phyloP scores from a whole-genome alignment of 2,329 filamentous ascomycete genomes.

The Phyllosticta citrichinensis region DNA sequence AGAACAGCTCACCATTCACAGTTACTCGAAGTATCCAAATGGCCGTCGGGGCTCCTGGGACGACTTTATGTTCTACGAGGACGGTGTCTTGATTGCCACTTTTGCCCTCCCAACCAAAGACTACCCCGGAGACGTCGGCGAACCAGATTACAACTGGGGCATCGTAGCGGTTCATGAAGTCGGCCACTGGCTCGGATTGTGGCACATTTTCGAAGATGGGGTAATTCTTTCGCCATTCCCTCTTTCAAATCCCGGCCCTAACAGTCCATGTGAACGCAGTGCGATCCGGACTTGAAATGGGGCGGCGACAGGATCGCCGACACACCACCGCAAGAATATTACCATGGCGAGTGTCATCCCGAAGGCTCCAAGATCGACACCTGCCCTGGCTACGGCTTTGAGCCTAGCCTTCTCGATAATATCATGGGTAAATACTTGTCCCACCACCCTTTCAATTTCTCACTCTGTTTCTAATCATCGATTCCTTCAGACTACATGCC shows the following conservation, averaged over 20 bases:
- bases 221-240: no score
- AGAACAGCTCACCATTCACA: not conserved
- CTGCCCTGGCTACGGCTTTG: no score
- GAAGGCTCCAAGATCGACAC: no score
- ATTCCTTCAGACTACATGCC: no score
- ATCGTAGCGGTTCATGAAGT: constrained; percentile 22
- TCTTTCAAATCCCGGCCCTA: no score
- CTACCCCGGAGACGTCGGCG: not conserved
- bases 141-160: constrained; percentile 9
- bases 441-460: no score
- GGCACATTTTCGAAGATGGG: constrained; percentile 23
- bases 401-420: no score
- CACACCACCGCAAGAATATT: constrained; percentile 17
- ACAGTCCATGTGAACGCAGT: no score
- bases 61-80: not conserved
- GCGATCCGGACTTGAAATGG: constrained; percentile 12
- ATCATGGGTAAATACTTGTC: no score
- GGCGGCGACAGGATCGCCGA: constrained; percentile 20
- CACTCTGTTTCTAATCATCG: no score
- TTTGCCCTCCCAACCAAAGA: not conserved
- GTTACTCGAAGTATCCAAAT: not conserved
- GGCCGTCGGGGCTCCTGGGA: not conserved
- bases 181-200: constrained; percentile 24
- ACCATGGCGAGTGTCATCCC: no score
- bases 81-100: not conserved